Evolutionary conservation across 2,329 filamentous ascomycete genomes (phyloP).

Genomic region (Trichothecium sympodiale): DNA sequence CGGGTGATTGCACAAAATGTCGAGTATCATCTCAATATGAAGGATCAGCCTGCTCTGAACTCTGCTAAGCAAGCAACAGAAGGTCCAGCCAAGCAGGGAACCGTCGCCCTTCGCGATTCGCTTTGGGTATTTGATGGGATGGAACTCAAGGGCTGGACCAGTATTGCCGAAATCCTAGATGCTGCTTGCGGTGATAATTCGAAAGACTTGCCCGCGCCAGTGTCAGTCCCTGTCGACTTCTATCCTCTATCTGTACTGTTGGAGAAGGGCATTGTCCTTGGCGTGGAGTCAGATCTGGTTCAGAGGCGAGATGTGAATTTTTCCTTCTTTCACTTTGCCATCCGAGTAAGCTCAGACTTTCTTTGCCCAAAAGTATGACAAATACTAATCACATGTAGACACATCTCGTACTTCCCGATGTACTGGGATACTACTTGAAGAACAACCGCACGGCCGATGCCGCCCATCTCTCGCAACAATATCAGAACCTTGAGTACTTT

Average conservation of each 20-base stretch:
- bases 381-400: conserved; percentile 41
- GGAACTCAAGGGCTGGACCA: conserved; percentile 78
- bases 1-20: conserved; percentile 91
- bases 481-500: conserved; percentile 82
- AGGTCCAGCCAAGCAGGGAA: background rate
- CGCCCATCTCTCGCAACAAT: conserved; percentile 71
- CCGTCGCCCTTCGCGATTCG: conserved; percentile 61
- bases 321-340: conserved; percentile 78
- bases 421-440: conserved; percentile 69
- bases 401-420: conserved; percentile 82
- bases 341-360: conserved; percentile 69
- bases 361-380: too few relatives aligned
- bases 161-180: conserved; percentile 72
- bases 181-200: conserved; percentile 53
- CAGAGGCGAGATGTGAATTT: conserved; percentile 87
- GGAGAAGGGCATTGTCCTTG: conserved; percentile 82
- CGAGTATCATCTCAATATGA: conserved; percentile 87
- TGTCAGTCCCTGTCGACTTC: conserved; percentile 81
- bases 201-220: conserved; percentile 61
- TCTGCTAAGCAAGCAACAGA: background rate
- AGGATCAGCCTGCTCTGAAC: conserved; percentile 55
- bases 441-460: conserved; percentile 71
- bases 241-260: conserved; percentile 82
- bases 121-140: conserved; percentile 90
- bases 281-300: conserved; percentile 86